A percentile compares a stretch with the other conserved stretches of the same genome.
phyloP scores from a whole-genome alignment of 2,329 filamentous ascomycete species.

The Trichoderma hamatum region DNA sequence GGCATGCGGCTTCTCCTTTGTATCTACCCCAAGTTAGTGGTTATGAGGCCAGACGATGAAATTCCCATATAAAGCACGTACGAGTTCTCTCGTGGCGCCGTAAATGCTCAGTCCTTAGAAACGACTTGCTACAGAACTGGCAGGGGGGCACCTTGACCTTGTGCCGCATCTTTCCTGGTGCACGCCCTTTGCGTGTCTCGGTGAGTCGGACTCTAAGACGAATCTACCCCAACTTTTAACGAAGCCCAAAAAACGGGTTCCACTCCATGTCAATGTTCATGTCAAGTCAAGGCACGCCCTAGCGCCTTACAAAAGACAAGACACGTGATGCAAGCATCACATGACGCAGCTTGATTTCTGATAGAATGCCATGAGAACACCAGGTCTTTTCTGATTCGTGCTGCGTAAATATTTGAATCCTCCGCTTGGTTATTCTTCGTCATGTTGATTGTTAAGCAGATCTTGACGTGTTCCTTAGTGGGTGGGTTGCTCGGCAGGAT shows the following conservation, averaged over 20 bases:
- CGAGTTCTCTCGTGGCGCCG: slow-evolving; percentile 22
- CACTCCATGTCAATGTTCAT: slow-evolving; percentile 3
- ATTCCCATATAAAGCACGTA: neutral
- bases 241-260: neutral
- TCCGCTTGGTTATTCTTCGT: neutral
- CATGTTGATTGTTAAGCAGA: neutral
- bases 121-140: slow-evolving; percentile 15
- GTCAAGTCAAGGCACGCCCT: neutral
- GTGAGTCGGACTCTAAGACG: neutral
- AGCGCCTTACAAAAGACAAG: neutral
- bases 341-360: neutral
- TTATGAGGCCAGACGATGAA: neutral
- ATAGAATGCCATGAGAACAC: neutral
- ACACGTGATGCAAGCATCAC: slow-evolving; percentile 2
- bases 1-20: slow-evolving; percentile 19
- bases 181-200: slow-evolving; percentile 1
- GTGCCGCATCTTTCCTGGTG: slow-evolving; percentile 12
- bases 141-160: slow-evolving; percentile 23
- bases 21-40: slow-evolving; percentile 12
- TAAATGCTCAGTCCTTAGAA: slow-evolving; percentile 17
- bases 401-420: neutral
- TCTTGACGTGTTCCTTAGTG: neutral
- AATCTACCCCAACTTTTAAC: slow-evolving; percentile 12
- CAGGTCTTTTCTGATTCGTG: neutral
- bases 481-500: neutral